Base-by-base conservation (phyloP, 768 basidiomycete species). In the Russula dissimulans region DNA sequence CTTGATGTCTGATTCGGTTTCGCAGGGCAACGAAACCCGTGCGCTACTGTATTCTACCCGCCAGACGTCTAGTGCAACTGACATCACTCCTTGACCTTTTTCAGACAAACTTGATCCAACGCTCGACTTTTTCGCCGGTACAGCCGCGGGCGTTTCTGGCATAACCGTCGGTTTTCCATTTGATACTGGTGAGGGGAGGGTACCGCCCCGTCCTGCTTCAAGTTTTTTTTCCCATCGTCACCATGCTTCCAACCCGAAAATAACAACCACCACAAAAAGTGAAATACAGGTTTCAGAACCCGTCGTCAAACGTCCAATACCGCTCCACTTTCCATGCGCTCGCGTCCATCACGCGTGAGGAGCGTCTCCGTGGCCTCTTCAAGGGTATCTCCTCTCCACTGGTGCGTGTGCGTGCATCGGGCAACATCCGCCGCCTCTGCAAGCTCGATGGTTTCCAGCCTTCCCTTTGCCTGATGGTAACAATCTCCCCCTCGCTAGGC, bases 341-440 rank as follows among this genome's bases (percentile, higher is more conserved):
- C 54, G 61, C 71, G 38, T 87, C 83, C 1, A 91, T 92, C 57
- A 67, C 86, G 2, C 77, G 78, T 10, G 87, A 91, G 69, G 90
- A 91, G 69, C 77, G 78, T 32, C 76, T 90, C 49, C 62, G 75
- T 38, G 86, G 89, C 0, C 72, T 91, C 45, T 91, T 80, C 70
- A 88, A 88, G 69, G 90, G 90, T 5, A 81, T 92, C 31, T 76
- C 80, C 0, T 91, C 91, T 12, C 93, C 92, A 0, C 75, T 95
- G 75, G 90, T 91, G 60, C 57, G 80, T 76, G 15, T 36, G 34
- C 7, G 5, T 10, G 34, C 34, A 4, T 26, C 22, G 22, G 10
- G 34, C 34, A 36, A 15, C 26, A 17, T 49, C n/a, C 31, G 32
- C 34, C 17, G 32, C 15, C 22, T 22, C 31, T 5, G 18, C 50